Evolutionary conservation across 305 asterid genomes (phyloP).

Genomic region (Rubia tinctorum): DNA sequence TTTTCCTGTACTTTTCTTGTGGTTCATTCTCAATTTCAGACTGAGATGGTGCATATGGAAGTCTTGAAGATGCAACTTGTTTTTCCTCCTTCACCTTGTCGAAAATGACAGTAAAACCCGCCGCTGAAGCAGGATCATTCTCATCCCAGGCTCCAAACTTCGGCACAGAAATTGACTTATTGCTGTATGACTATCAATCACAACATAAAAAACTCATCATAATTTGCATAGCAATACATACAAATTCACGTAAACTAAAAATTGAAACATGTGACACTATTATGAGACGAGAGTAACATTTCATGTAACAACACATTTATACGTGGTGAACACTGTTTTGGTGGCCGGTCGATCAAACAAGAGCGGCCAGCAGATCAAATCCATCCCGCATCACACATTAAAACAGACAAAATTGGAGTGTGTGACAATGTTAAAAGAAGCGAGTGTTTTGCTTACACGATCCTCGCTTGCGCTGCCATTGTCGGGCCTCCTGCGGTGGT

Average conservation of each 20-base stretch:
- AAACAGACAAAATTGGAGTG: too few species aligned
- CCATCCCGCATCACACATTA: too few species aligned
- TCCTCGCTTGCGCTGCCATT: slow-evolving; percentile 35
- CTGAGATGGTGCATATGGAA: slow-evolving; percentile 39
- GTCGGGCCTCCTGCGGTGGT: slow-evolving; percentile 16
- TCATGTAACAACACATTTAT: too few species aligned
- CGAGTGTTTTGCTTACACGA: slow-evolving; percentile 34
- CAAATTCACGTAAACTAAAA: too few species aligned
- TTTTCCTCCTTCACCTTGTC: slow-evolving; percentile 78
- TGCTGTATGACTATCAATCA: slow-evolving; percentile 35
- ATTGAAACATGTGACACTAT: too few species aligned
- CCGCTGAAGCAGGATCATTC: slow-evolving; percentile 57
- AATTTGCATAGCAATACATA: not conserved
- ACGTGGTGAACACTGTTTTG: too few species aligned
- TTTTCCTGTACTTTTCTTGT: slow-evolving; percentile 9
- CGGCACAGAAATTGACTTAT: slow-evolving; percentile 53
- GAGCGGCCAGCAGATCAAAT: too few species aligned
- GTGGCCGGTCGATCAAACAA: too few species aligned
- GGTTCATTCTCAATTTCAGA: not conserved
- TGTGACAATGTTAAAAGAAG: too few species aligned
- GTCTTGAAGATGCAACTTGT: slow-evolving; percentile 53
- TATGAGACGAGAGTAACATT: too few species aligned
- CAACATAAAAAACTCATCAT: not conserved
- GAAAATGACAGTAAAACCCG: slow-evolving; percentile 73
- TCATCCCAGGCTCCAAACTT: slow-evolving; percentile 85